These are phyloP conservation scores for Ramicandelaber brevisporus DNA, from an alignment of 192 early-diverging fungal species.

Conservation along the genomic window DNA sequence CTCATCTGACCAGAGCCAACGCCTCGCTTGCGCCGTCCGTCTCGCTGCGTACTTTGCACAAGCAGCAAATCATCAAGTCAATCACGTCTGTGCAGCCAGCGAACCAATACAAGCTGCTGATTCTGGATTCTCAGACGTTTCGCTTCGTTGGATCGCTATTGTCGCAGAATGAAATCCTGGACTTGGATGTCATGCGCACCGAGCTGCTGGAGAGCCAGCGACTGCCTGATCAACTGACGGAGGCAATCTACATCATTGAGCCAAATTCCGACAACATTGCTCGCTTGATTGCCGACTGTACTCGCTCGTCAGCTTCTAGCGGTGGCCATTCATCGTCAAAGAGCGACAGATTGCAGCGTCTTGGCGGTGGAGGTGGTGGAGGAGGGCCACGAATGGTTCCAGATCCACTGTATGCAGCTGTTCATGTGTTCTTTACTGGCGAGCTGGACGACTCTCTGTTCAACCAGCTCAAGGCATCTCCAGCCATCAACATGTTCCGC, in stretches of 20 bases:
- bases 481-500: constrained; percentile 9
- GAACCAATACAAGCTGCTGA: constrained; percentile 17
- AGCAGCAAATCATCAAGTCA: no score
- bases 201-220: constrained; percentile 17
- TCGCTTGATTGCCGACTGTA: constrained; percentile 13
- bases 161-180: constrained; percentile 14
- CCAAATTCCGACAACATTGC: constrained; percentile 13
- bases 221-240: constrained; percentile 10
- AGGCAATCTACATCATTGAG: constrained; percentile 21
- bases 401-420: constrained; percentile 11
- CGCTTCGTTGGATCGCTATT: constrained; percentile 12
- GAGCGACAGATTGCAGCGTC: constrained; percentile 1
- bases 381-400: constrained; percentile 1
- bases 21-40: no score
- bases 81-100: no score
- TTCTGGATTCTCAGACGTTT: constrained; percentile 15
- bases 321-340: not conserved
- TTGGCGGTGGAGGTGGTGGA: not conserved
- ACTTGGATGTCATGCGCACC: constrained; percentile 15
- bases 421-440: constrained; percentile 18
- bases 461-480: constrained; percentile 8
- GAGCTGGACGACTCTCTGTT: constrained; percentile 16
- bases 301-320: constrained; percentile 1
- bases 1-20: no score
- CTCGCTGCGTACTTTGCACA: no score